A percentile compares a stretch with the other conserved stretches of the same genome.
These are phyloP conservation scores for Candida endomychidarum DNA, from an alignment of 805 yeast genomes.

Conservation along the genomic window DNA sequence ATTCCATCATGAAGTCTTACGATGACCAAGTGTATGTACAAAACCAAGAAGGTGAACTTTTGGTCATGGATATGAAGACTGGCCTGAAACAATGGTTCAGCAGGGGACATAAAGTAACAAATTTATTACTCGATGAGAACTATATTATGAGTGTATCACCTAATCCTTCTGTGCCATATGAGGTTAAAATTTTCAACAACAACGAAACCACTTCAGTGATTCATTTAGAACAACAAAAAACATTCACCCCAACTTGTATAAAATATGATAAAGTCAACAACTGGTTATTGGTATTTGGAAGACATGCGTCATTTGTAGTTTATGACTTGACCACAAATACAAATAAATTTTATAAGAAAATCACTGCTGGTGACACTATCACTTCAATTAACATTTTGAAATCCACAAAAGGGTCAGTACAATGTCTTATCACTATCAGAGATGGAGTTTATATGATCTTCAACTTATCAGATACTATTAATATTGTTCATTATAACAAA, in stretches of 20 bases:
- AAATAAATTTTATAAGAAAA: conserved; percentile 41
- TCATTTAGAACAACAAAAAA: conserved; percentile 36
- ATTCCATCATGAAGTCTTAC: conserved; percentile 43
- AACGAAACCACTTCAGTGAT: conserved; percentile 16
- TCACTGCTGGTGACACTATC: conserved; percentile 67
- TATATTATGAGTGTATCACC: conserved; percentile 61
- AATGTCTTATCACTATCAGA: conserved; percentile 52
- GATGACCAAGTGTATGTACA: conserved; percentile 28
- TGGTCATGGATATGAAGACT: conserved; percentile 33
- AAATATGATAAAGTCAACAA: conserved; percentile 37
- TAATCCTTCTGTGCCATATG: conserved; percentile 56
- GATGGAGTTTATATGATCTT: conserved; percentile 62
- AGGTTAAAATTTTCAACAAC: conserved; percentile 37
- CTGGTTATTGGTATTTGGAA: conserved; percentile 63
- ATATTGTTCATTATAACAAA: conserved; percentile 53
- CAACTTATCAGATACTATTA: conserved; percentile 15
- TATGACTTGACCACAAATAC: conserved; percentile 40
- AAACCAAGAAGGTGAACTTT: conserved; percentile 40
- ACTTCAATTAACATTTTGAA: conserved; percentile 49
- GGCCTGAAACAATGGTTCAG: neutral
- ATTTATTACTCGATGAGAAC: conserved; percentile 40
- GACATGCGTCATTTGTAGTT: conserved; percentile 65
- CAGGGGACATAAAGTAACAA: conserved; percentile 46
- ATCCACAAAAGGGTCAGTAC: conserved; percentile 16
- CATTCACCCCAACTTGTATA: conserved; percentile 60